These are phyloP conservation scores for Rutstroemia sp. DNA, from an alignment of 2,329 filamentous ascomycete species.

Conservation along the genomic window DNA sequence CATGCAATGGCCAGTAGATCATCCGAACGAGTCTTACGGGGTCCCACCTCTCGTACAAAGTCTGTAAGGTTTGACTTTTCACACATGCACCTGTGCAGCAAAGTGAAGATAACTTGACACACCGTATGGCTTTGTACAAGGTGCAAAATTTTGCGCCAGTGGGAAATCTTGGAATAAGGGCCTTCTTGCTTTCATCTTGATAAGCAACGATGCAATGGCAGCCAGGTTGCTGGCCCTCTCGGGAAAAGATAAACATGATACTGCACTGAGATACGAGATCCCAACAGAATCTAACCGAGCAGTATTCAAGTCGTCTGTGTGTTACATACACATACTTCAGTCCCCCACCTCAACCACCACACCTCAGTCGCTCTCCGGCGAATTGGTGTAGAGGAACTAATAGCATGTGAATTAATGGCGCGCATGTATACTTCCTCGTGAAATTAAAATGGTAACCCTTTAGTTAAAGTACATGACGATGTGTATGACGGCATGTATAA, in stretches of 20 bases:
- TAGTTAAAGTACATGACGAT: not conserved
- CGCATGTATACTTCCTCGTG: not conserved
- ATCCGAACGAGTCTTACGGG: too few species aligned
- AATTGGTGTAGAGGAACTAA: not conserved
- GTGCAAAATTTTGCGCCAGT: too few species aligned
- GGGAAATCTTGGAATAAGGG: too few species aligned
- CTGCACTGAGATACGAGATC: not conserved
- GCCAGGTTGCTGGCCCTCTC: not conserved
- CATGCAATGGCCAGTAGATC: too few species aligned
- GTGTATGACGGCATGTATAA: not conserved
- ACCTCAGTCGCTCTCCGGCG: not conserved
- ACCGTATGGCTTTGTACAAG: too few species aligned
- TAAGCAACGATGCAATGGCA: not conserved
- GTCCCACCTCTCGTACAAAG: too few species aligned
- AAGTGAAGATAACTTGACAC: too few species aligned
- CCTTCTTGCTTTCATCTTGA: too few species aligned
- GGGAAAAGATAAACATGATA: not conserved
- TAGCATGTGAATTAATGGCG: not conserved
- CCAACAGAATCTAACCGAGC: conserved; percentile 3
- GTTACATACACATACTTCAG: not conserved
- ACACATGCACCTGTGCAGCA: too few species aligned
- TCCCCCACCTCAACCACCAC: not conserved
- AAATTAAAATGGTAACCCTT: not conserved
- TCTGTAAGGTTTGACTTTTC: too few species aligned
- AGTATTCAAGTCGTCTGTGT: not conserved